Conservation (phyloP, 352 stramenopile genomes). For the Phytophthora tubulina region DNA sequence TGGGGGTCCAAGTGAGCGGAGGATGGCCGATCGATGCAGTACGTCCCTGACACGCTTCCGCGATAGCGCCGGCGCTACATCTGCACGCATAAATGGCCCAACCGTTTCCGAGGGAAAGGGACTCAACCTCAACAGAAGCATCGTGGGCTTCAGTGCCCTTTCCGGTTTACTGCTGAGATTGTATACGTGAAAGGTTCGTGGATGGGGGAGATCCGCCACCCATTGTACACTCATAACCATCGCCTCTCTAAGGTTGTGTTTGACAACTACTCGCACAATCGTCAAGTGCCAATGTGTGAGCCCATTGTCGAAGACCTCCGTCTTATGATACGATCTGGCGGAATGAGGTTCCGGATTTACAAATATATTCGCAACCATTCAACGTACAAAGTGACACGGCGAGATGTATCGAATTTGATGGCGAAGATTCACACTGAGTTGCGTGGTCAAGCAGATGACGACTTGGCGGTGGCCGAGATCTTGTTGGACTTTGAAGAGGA, state of each 20-base stretch:
- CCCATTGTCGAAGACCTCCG: not conserved
- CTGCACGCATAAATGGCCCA: conserved; percentile 1
- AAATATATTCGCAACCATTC: conserved; percentile 10
- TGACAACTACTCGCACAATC: conserved; percentile 2
- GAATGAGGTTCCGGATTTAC: not conserved
- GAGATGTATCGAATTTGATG: not conserved
- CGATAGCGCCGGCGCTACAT: conserved; percentile 5
- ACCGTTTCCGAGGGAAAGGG: not conserved
- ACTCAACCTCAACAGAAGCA: not conserved
- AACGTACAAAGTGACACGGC: not conserved
- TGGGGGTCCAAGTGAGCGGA: conserved; percentile 3
- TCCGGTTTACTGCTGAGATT: conserved; percentile 2
- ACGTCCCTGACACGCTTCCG: not conserved
- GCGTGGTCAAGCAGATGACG: conserved; percentile 1
- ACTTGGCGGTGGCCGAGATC: not conserved
- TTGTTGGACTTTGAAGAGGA: not conserved
- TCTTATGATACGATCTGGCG: not conserved
- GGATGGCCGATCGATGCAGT: not conserved
- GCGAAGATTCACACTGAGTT: not conserved
- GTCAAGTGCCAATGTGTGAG: not conserved
- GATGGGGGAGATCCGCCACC: not conserved
- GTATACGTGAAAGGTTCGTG: not conserved
- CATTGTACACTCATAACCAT: not conserved
- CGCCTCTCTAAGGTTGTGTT: not conserved
- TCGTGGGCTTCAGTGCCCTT: not conserved